Conservation (phyloP, 805 yeast genomes). For the Ogataea paraovalis region DNA sequence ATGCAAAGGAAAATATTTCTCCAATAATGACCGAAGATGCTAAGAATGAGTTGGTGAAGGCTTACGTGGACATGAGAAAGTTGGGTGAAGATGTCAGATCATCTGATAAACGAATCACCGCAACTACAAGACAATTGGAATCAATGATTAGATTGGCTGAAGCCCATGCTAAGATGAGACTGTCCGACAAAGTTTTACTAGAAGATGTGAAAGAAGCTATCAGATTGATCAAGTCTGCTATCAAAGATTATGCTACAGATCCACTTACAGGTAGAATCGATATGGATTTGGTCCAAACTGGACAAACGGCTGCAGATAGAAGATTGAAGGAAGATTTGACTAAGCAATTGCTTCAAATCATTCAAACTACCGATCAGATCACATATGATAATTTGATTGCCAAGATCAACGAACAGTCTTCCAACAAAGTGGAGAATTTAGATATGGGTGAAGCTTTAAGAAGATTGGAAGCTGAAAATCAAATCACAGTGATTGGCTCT, state of each 20-base stretch:
- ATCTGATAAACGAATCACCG: conserved; percentile 88
- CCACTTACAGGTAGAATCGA: conserved; percentile 96
- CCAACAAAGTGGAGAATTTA: conserved; percentile 60
- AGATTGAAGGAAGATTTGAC: conserved; percentile 68
- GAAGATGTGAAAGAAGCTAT: conserved; percentile 92
- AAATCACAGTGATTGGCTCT: conserved; percentile 65
- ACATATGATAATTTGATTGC: conserved; percentile 56
- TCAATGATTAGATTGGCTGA: conserved; percentile 92
- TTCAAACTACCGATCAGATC: conserved; percentile 51
- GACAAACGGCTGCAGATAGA: conserved; percentile 85
- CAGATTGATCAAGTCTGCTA: conserved; percentile 85
- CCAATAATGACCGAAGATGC: conserved; percentile 83
- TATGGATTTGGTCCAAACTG: conserved; percentile 96
- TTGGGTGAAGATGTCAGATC: conserved; percentile 88
- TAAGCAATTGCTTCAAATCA: conserved; percentile 51
- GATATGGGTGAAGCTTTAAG: conserved; percentile 68
- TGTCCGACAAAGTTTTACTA: conserved; percentile 64
- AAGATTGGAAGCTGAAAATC: conserved; percentile 68
- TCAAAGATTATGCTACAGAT: conserved; percentile 97
- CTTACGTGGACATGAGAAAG: conserved; percentile 91
- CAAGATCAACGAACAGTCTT: conserved; percentile 61
- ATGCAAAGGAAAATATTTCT: conserved; percentile 79
- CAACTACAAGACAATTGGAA: conserved; percentile 95
- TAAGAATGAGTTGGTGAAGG: conserved; percentile 76
- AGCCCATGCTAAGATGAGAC: conserved; percentile 96